phyloP scores from a whole-genome alignment of 2,329 filamentous ascomycete species.

The Geosmithia flava region DNA sequence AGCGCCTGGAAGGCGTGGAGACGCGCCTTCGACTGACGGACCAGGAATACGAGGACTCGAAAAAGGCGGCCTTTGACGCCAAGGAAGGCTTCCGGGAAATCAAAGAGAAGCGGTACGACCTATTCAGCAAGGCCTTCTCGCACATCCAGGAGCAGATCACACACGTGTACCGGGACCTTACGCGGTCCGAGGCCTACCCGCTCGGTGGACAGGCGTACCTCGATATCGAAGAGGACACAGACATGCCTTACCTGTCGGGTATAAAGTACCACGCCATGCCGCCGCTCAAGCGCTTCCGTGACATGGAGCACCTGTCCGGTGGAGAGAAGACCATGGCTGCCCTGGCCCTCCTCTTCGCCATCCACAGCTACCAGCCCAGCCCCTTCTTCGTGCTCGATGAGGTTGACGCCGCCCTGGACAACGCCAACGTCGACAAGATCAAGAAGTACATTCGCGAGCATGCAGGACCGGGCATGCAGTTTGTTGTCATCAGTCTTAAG shows the following conservation, averaged over 20 bases:
- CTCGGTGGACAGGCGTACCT: slow-evolving; percentile 84
- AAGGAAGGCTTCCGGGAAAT: slow-evolving; percentile 76
- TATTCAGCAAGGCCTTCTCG: slow-evolving; percentile 90
- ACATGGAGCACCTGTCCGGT: slow-evolving; percentile 96
- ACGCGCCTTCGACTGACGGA: slow-evolving; percentile 72
- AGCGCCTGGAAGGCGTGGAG: slow-evolving; percentile 79
- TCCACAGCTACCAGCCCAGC: slow-evolving; percentile 89
- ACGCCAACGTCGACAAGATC: slow-evolving; percentile 91
- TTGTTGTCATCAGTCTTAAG: slow-evolving; percentile 96
- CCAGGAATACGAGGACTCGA: slow-evolving; percentile 78
- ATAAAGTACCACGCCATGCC: slow-evolving; percentile 99
- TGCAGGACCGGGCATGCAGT: slow-evolving; percentile 94
- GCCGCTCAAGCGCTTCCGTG: slow-evolving; percentile 91
- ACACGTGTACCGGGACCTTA: slow-evolving; percentile 90
- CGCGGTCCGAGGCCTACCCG: slow-evolving; percentile 78
- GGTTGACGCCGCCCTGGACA: slow-evolving; percentile 95
- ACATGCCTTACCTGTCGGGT: slow-evolving; percentile 87
- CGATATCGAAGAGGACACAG: slow-evolving; percentile 86
- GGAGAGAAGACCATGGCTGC: slow-evolving; percentile 99
- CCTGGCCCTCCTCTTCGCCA: slow-evolving; percentile 87
- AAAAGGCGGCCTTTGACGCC: slow-evolving; percentile 58
- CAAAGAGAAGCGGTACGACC: slow-evolving; percentile 70
- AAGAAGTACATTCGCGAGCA: slow-evolving; percentile 94
- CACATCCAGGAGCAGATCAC: slow-evolving; percentile 94
- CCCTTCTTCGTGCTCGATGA: slow-evolving; percentile 98